Evolutionary conservation across 257 asterid species (phyloP).

Genomic region (Petunia secreta): DNA sequence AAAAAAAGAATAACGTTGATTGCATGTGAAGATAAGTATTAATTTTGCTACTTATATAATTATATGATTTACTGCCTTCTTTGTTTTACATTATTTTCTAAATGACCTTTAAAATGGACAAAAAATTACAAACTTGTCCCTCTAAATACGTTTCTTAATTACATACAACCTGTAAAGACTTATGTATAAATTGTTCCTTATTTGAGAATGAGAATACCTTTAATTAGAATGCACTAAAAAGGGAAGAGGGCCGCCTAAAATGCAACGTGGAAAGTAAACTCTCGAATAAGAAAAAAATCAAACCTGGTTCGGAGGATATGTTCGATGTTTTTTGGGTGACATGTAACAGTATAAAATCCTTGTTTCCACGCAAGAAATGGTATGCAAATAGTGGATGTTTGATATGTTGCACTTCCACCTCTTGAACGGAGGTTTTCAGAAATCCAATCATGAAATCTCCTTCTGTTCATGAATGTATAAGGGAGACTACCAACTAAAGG

Average conservation of each 20-base stretch:
- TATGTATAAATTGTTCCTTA: no score
- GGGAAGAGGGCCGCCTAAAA: no score
- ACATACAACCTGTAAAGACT: no score
- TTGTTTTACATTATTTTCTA: not conserved
- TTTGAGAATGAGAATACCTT: no score
- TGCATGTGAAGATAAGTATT: not conserved
- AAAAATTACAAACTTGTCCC: not conserved
- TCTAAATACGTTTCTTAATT: not conserved
- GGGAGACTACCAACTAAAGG: slow-evolving; percentile 85
- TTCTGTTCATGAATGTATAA: slow-evolving; percentile 55
- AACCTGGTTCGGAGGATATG: slow-evolving; percentile 82
- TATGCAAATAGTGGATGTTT: slow-evolving; percentile 66
- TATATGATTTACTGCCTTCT: not conserved
- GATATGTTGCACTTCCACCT: slow-evolving; percentile 68
- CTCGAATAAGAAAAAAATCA: slow-evolving; percentile 4
- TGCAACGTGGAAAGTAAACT: not conserved
- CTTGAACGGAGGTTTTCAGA: slow-evolving; percentile 63
- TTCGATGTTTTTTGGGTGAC: slow-evolving; percentile 80
- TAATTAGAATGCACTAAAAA: no score
- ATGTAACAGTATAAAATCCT: slow-evolving; percentile 78
- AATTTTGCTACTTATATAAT: not conserved
- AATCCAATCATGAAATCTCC: slow-evolving; percentile 80
- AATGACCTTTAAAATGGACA: not conserved
- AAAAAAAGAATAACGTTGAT: not conserved
- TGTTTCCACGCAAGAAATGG: slow-evolving; percentile 68